These are phyloP conservation scores for Leptodermis oblonga DNA, from an alignment of 257 asterid species.

Conservation along the genomic window DNA sequence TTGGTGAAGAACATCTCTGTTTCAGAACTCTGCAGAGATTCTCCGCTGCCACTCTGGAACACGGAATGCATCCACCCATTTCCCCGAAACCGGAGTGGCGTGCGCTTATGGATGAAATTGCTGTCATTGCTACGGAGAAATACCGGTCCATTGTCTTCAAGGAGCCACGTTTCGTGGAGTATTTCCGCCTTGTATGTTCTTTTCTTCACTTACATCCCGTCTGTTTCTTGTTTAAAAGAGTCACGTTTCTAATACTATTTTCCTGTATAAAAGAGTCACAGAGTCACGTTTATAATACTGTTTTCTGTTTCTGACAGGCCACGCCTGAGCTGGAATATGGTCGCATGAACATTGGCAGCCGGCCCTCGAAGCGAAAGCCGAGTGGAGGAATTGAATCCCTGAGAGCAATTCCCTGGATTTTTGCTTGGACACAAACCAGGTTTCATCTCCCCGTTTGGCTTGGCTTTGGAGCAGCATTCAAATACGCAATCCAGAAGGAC, in stretches of 20 bases:
- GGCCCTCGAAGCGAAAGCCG: constrained; percentile 55
- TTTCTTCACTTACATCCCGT: too few relatives aligned
- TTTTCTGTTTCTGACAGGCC: constrained; percentile 43
- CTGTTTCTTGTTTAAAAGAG: too few relatives aligned
- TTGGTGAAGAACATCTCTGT: constrained; percentile 51
- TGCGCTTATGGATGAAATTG: constrained; percentile 45
- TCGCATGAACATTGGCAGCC: constrained; percentile 55
- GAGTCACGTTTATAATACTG: too few relatives aligned
- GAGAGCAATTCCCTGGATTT: constrained; percentile 59
- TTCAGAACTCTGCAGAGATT: constrained; percentile 57
- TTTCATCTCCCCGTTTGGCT: constrained; percentile 64
- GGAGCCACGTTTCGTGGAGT: constrained; percentile 55
- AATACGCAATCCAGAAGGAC: constrained; percentile 37
- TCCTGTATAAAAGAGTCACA: too few relatives aligned
- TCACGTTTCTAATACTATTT: too few relatives aligned
- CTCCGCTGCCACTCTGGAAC: constrained; percentile 49
- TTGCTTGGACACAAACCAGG: constrained; percentile 60
- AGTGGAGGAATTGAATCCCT: constrained; percentile 56
- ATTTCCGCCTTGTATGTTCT: constrained; percentile 49
- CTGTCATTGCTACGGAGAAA: constrained; percentile 36
- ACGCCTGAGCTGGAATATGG: constrained; percentile 57
- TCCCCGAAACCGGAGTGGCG: constrained; percentile 61
- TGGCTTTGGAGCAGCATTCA: constrained; percentile 51
- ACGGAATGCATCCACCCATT: constrained; percentile 48
- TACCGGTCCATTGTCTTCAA: constrained; percentile 47